Evolutionary conservation across 345 rosid species (phyloP), one percentile per base, ranked within the genome.

Genomic region (Sisymbrium irio): DNA sequence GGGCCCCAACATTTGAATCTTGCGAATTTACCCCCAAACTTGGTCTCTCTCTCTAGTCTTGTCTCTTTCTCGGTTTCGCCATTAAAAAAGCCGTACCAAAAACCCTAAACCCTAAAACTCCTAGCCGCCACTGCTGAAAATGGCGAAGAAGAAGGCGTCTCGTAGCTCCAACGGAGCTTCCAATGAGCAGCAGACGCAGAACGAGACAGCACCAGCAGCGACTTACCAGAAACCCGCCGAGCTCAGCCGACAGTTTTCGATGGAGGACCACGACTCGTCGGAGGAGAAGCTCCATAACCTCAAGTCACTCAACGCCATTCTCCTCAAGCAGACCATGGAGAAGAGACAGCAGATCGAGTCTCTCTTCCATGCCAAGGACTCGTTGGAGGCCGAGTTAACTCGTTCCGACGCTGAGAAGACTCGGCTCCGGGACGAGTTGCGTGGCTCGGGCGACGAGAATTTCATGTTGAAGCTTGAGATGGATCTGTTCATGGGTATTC

Each of bases 251-350:
- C 46, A 66, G 54, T 66, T 54, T 39, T 71, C 78, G 35, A 67
- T 73, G 65, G 90, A 87, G 45, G 86, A 86, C 39, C 51, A 77
- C 20, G 72, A 77, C 32, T 65, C 72, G 33, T 77, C 77, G 53
- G 56, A 66, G 7, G 92, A 86, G 77, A 86, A 81, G 83, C 50
- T 91, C 8, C 85, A 84, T 47, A 85, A 64, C 42, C 77, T 93
- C 39, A 88, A 87, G 65, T 72, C 82, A 1, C 92, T 91, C 53
- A 89, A 89, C 77, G 60, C 76, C 19, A 9, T 85, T 65, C 97
- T 94, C 39, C 69, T 91, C 65, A 86, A 86, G 62, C 85, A 87
- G 79, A 82, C 87, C 0, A 10, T 79, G 71, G 91, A 87, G 53
- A 67, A 64, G 64, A 75, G 93, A 36, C 88, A 85, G 12, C 84